phyloP scores from a whole-genome alignment of 495 filamentous ascomycete genomes.

The Neurospora cerealis region DNA sequence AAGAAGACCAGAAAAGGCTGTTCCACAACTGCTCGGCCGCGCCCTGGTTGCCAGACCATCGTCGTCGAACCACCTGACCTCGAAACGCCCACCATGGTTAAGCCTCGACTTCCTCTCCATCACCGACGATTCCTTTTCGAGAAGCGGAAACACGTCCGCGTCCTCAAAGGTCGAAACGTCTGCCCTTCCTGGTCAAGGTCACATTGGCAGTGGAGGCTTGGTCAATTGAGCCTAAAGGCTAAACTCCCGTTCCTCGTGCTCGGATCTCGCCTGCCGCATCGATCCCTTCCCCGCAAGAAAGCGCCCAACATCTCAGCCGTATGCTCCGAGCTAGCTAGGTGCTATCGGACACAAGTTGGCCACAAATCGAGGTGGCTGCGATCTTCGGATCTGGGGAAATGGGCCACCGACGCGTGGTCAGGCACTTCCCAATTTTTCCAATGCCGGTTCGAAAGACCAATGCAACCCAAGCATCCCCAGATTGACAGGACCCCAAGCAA shows the following conservation, averaged over 20 bases:
- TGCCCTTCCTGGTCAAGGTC: background rate
- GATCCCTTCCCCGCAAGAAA: background rate
- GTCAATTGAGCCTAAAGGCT: slow-evolving; percentile 14
- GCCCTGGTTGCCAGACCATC: background rate
- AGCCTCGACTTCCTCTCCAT: background rate
- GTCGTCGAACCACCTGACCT: background rate
- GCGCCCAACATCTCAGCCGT: background rate
- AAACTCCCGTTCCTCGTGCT: slow-evolving; percentile 4
- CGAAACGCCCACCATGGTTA: background rate
- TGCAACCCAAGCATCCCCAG: background rate
- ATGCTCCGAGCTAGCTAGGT: background rate
- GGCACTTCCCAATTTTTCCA: background rate
- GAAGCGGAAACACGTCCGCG: slow-evolving; percentile 11
- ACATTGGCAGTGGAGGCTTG: slow-evolving; percentile 4
- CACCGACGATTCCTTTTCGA: slow-evolving; percentile 8
- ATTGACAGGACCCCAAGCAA: background rate
- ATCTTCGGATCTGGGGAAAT: background rate
- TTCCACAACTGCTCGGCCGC: background rate
- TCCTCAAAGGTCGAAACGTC: slow-evolving; percentile 5
- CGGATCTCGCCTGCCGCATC: slow-evolving; percentile 4
- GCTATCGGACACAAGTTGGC: background rate
- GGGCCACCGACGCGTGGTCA: background rate
- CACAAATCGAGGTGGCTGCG: background rate
- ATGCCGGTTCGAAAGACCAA: background rate
- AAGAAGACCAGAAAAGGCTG: background rate